These are phyloP conservation scores for Eremochloa ophiuroides DNA, from an alignment of 176 grass and related monocot genomes.

Conservation along the genomic window DNA sequence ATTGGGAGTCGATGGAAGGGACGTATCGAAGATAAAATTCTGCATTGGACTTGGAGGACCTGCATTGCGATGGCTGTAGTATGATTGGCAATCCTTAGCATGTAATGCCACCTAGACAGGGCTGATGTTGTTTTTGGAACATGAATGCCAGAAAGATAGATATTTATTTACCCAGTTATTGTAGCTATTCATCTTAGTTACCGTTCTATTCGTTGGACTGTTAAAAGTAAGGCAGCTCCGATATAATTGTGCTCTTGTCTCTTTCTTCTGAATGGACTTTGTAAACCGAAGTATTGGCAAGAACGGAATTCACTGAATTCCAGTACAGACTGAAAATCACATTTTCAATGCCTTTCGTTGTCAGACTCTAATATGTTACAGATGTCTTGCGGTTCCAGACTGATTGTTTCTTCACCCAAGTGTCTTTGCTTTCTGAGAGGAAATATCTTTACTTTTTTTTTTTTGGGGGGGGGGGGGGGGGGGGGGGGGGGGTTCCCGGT, in stretches of 20 bases:
- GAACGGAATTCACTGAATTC: background rate
- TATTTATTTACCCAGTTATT: conserved; percentile 27
- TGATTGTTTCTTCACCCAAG: too few species aligned
- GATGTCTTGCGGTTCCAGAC: too few species aligned
- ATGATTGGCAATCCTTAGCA: conserved; percentile 2
- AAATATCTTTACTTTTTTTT: too few species aligned
- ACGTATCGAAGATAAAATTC: conserved; percentile 23
- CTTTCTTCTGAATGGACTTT: background rate
- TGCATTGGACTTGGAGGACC: background rate
- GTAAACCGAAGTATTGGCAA: background rate
- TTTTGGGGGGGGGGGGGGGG: too few species aligned
- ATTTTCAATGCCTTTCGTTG: too few species aligned
- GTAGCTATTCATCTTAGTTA: conserved; percentile 29
- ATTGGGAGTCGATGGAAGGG: conserved; percentile 19
- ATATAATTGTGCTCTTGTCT: conserved; percentile 21
- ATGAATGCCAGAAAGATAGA: conserved; percentile 18
- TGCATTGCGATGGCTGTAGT: conserved; percentile 13
- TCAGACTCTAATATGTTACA: too few species aligned
- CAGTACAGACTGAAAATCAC: too few species aligned
- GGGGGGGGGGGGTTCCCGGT: too few species aligned
- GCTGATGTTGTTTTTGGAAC: conserved; percentile 21
- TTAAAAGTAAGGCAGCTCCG: conserved; percentile 35
- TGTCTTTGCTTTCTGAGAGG: too few species aligned
- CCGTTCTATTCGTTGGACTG: conserved; percentile 32
- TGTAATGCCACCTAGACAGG: conserved; percentile 36